Conservation (phyloP, 352 stramenopile species). For the Phytophthora pinifolia region DNA sequence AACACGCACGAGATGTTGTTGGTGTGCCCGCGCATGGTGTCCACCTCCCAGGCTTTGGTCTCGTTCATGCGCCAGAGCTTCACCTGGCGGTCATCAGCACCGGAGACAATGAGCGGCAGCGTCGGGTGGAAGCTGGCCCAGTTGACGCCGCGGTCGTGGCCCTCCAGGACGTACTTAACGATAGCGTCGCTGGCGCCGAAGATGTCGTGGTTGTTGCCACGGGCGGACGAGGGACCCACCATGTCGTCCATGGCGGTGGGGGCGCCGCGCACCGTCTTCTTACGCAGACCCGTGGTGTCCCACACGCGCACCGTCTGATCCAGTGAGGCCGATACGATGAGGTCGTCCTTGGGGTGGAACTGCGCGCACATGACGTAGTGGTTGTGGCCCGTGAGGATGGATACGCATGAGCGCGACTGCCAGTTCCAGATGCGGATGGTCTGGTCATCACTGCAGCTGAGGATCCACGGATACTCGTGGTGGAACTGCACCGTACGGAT, state of each 20-base stretch:
- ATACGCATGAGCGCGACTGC: slow-evolving; percentile 97
- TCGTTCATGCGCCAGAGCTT: slow-evolving; percentile 99
- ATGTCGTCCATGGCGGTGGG: slow-evolving; percentile 81
- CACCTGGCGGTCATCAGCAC: slow-evolving; percentile 98
- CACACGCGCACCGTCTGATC: slow-evolving; percentile 99
- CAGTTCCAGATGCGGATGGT: slow-evolving; percentile 99
- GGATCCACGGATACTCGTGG: slow-evolving; percentile 99
- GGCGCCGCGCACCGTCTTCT: slow-evolving; percentile 96
- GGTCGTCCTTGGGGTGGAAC: slow-evolving; percentile 99
- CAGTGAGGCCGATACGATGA: slow-evolving; percentile 98
- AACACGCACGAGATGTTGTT: slow-evolving; percentile 99
- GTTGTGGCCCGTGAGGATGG: slow-evolving; percentile 99
- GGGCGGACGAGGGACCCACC: slow-evolving; percentile 37
- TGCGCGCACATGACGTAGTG: slow-evolving; percentile 99
- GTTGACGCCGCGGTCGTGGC: slow-evolving; percentile 99
- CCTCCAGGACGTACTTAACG: slow-evolving; percentile 99
- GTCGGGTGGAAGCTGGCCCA: slow-evolving; percentile 99
- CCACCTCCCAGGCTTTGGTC: slow-evolving; percentile 99
- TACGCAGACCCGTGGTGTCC: slow-evolving; percentile 98
- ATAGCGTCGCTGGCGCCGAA: slow-evolving; percentile 99
- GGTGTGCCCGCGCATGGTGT: slow-evolving; percentile 99
- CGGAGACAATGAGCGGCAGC: slow-evolving; percentile 97
- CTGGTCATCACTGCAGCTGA: slow-evolving; percentile 98
- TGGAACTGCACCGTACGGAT: slow-evolving; percentile 99
- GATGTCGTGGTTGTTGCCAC: slow-evolving; percentile 91